phyloP scores from a whole-genome alignment of 1,139 yeast genomes.

The Pichia kudriavzevii region DNA sequence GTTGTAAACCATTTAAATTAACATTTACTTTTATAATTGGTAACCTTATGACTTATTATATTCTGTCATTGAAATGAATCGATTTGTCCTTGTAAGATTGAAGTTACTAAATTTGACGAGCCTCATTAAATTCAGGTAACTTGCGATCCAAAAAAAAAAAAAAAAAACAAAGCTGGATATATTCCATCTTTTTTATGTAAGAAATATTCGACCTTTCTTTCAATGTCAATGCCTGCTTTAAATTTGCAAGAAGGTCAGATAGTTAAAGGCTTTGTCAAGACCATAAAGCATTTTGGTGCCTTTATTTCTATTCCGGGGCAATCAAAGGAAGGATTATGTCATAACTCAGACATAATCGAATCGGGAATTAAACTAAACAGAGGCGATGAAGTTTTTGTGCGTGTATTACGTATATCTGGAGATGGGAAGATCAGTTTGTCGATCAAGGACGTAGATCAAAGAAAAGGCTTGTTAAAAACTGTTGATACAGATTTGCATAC shows the following conservation, averaged over 20 bases:
- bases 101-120: too few relatives aligned
- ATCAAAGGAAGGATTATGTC: conserved; percentile 59
- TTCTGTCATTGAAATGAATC: too few relatives aligned
- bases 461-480: conserved; percentile 39
- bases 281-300: conserved; percentile 67
- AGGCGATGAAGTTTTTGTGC: conserved; percentile 61
- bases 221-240: conserved; percentile 9
- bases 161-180: too few relatives aligned
- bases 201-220: too few relatives aligned
- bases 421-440: conserved; percentile 53
- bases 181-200: too few relatives aligned
- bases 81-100: too few relatives aligned
- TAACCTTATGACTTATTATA: too few relatives aligned
- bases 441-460: conserved; percentile 72
- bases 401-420: conserved; percentile 32
- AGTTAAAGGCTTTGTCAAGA: conserved; percentile 48
- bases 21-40: too few relatives aligned
- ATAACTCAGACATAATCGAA: conserved; percentile 32
- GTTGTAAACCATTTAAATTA: too few relatives aligned
- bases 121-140: too few relatives aligned
- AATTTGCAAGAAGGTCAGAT: conserved; percentile 11
- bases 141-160: too few relatives aligned
- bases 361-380: conserved; percentile 49
- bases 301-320: conserved; percentile 44
- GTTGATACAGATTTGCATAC: not conserved